phyloP scores from a whole-genome alignment of 2,329 filamentous ascomycete species.

The Fusarium nisikadoi region DNA sequence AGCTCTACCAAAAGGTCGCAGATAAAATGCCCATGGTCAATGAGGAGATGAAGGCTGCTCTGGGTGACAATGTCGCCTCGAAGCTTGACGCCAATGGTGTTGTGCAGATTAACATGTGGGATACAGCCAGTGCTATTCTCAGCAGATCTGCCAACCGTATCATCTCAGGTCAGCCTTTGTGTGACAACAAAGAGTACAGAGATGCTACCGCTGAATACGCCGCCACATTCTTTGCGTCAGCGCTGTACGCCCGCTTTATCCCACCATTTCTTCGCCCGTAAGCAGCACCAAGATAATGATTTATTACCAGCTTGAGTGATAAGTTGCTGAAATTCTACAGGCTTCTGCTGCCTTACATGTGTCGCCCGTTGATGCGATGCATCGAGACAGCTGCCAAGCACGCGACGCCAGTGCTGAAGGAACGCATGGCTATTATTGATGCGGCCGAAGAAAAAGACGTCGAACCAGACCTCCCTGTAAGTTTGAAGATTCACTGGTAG shows the following conservation, averaged over 20 bases:
- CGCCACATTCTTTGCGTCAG: constrained; percentile 25
- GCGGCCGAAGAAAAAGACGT: constrained; percentile 6
- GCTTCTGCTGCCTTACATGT: constrained; percentile 22
- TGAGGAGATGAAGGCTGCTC: constrained; percentile 20
- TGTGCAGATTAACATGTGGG: constrained; percentile 25
- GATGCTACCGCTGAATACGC: constrained; percentile 24
- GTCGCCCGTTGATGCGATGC: constrained; percentile 19
- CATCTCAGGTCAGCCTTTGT: constrained; percentile 25
- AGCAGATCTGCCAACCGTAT: constrained; percentile 29
- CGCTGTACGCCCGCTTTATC: constrained; percentile 22
- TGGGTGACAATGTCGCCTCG: constrained; percentile 14
- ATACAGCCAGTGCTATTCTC: constrained; percentile 19
- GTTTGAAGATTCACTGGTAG: rapidly evolving
- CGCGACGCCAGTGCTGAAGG: constrained; percentile 16
- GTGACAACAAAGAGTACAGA: constrained; percentile 23
- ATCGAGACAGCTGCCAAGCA: constrained; percentile 27
- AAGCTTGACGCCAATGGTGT: constrained; percentile 1
- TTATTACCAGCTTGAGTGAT: rapidly evolving
- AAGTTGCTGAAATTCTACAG: not conserved
- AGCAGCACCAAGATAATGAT: not conserved
- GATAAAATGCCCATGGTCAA: constrained; percentile 27
- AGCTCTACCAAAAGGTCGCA: constrained; percentile 21
- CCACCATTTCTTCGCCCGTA: constrained; percentile 28
- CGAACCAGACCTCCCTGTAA: constrained; percentile 13
- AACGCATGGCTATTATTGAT: constrained; percentile 22